These are phyloP conservation scores for Talaromyces sp. DNA, from an alignment of 2,329 filamentous ascomycete genomes.

Conservation along the genomic window DNA sequence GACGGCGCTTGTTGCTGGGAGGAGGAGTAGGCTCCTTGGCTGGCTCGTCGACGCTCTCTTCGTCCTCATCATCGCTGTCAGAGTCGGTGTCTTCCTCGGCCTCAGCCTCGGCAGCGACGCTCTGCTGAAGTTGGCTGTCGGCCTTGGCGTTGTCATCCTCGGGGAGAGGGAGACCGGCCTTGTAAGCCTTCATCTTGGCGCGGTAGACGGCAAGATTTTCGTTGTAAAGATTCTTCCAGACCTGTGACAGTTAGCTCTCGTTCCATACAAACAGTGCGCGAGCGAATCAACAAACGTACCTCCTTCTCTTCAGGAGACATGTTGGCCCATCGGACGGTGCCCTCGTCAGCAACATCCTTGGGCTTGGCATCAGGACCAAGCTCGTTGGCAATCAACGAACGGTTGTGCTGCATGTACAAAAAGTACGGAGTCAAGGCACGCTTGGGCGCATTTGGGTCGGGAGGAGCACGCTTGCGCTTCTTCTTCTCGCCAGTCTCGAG, in stretches of 20 bases:
- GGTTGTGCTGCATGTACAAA: slow-evolving; percentile 85
- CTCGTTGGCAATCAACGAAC: slow-evolving; percentile 75
- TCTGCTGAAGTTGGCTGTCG: slow-evolving; percentile 42
- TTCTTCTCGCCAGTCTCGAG: slow-evolving; percentile 66
- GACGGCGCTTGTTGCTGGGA: slow-evolving; percentile 47
- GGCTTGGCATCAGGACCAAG: slow-evolving; percentile 73
- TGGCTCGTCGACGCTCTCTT: slow-evolving; percentile 27
- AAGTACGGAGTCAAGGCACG: slow-evolving; percentile 92
- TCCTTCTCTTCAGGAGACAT: slow-evolving; percentile 72
- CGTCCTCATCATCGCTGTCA: slow-evolving; percentile 21
- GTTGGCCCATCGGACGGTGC: slow-evolving; percentile 77
- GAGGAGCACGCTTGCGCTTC: slow-evolving; percentile 82
- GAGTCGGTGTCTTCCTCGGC: slow-evolving; percentile 27
- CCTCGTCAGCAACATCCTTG: slow-evolving; percentile 83
- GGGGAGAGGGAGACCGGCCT: slow-evolving; percentile 47
- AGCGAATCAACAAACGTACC: slow-evolving; percentile 40
- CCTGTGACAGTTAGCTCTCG: slow-evolving; percentile 29
- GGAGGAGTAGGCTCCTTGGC: slow-evolving; percentile 44
- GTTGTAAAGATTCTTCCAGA: slow-evolving; percentile 58
- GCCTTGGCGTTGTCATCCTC: slow-evolving; percentile 45
- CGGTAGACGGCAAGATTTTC: slow-evolving; percentile 57
- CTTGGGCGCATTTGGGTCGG: slow-evolving; percentile 93
- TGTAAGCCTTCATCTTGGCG: slow-evolving; percentile 55
- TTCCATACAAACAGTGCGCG: not conserved
- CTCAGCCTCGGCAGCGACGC: slow-evolving; percentile 38